Evolutionary conservation across 352 stramenopile species (phyloP), one percentile per base, ranked within the genome.

Genomic region (Phytopythium vexans): DNA sequence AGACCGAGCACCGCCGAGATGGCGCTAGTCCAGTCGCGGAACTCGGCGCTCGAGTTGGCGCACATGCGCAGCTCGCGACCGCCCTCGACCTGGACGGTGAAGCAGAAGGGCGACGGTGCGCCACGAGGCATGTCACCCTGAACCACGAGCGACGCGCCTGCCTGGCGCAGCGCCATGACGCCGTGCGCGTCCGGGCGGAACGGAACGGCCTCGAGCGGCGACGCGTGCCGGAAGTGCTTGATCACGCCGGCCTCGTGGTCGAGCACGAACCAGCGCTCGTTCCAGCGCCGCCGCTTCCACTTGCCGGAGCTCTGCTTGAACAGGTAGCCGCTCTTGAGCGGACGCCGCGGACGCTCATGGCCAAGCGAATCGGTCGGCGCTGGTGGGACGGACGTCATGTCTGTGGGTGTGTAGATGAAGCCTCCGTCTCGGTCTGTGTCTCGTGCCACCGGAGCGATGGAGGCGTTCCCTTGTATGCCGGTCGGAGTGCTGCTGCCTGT

Each of bases 91-190:
- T 69, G 56, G 27, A 89, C 62, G 8, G 73, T 87, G 57, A 93
- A 93, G 58, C 82, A 93, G 62, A 90, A 93, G 9, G 82, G 82
- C 10, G 77, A 89, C 8, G 82, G 82, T n/a, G 86, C 82, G 40
- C 78, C 74, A 8, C 64, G 54, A 12, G 82, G 78, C 40, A 91
- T 45, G 57, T 88, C 77, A 39, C 81, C 80, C 54, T 89, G 82
- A 41, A 91, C 82, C 38, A 89, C 77, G 6, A 92, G 60, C 37
- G 77, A 74, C 7, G 74, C 80, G 6, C 70, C 76, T 2, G 61
- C 45, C 45, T 77, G 56, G 37, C 62, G 69, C 35, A 92, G 63
- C 37, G 63, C 55, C 34, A 90, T 47, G 7, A 64, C 63, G 9
- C 74, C 82, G n/a, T 89, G 80, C 6, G 72, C 70, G 47, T 88